Conservation (phyloP, 306 rosid genomes). For the Coriaria nepalensis region DNA sequence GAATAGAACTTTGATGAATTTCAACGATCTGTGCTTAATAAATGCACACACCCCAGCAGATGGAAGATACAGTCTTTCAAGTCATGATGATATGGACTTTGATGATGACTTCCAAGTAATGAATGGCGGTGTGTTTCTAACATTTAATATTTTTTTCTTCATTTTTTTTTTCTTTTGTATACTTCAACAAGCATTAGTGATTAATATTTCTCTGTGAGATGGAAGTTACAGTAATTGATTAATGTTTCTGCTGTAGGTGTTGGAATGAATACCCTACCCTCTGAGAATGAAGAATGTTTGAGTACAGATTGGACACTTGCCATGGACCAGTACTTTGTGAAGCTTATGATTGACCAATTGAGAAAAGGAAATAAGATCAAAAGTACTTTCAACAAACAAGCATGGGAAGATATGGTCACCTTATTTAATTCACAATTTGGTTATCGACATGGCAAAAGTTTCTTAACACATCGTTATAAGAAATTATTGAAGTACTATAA, state of each 20-base stretch:
- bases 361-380: constrained; percentile 23
- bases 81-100: constrained; percentile 46
- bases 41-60: constrained; percentile 43
- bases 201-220: background rate
- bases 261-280: constrained; percentile 15
- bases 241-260: constrained; percentile 17
- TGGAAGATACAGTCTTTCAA: constrained; percentile 56
- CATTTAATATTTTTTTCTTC: background rate
- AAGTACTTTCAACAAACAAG: constrained; percentile 24
- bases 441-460: constrained; percentile 19
- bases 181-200: no score
- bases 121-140: constrained; percentile 28
- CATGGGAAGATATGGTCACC: constrained; percentile 32
- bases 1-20: constrained; percentile 26
- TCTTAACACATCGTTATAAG: constrained; percentile 29
- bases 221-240: constrained; percentile 1
- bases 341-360: constrained; percentile 38
- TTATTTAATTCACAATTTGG: constrained; percentile 34
- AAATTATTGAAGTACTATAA: constrained; percentile 29
- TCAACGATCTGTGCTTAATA: constrained; percentile 36
- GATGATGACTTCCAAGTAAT: constrained; percentile 33
- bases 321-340: constrained; percentile 39
- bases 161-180: no score
- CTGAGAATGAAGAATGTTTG: constrained; percentile 16
- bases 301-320: constrained; percentile 23